A percentile compares a stretch with the other conserved stretches of the same genome.
These are phyloP conservation scores for Amanita polypyramis DNA, from an alignment of 768 basidiomycete genomes.

Conservation along the genomic window DNA sequence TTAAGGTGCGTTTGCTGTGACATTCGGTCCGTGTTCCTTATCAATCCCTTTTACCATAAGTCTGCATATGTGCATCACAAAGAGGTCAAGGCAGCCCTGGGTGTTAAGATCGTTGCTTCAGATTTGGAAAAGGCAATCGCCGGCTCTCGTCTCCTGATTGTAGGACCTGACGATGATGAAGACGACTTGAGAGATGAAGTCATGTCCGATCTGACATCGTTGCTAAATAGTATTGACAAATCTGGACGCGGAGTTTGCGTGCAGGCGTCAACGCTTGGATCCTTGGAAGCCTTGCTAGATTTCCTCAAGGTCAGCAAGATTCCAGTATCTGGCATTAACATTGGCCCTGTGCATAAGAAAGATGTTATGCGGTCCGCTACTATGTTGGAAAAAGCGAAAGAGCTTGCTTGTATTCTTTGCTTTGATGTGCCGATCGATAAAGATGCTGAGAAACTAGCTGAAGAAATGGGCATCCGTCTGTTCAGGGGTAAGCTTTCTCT, in stretches of 20 bases:
- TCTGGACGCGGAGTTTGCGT: constrained; percentile 96
- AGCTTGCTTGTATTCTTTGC: constrained; percentile 89
- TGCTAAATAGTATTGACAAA: constrained; percentile 88
- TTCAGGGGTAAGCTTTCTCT: constrained; percentile 64
- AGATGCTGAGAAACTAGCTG: constrained; percentile 85
- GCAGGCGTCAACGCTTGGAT: constrained; percentile 94
- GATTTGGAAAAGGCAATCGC: constrained; percentile 98
- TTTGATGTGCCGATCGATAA: constrained; percentile 95
- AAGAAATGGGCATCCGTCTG: constrained; percentile 87
- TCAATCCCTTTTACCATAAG: constrained; percentile 28
- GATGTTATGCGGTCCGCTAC: constrained; percentile 87
- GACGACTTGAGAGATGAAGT: constrained; percentile 91
- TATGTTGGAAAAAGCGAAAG: constrained; percentile 94
- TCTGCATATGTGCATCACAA: constrained; percentile 96
- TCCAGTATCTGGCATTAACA: constrained; percentile 94
- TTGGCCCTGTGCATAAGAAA: constrained; percentile 93
- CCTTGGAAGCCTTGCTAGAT: constrained; percentile 91
- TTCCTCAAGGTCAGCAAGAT: constrained; percentile 95
- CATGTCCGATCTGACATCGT: constrained; percentile 88
- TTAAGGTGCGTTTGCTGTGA: constrained; percentile 55
- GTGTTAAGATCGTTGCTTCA: constrained; percentile 90
- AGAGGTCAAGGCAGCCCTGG: constrained; percentile 92
- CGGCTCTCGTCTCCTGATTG: constrained; percentile 86
- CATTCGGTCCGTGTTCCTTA: not conserved
- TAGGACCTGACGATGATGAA: constrained; percentile 94